Evolutionary conservation across 331 rosid species (phyloP), one percentile per base, ranked within the genome.

Genomic region (Phaseolus coccineus): DNA sequence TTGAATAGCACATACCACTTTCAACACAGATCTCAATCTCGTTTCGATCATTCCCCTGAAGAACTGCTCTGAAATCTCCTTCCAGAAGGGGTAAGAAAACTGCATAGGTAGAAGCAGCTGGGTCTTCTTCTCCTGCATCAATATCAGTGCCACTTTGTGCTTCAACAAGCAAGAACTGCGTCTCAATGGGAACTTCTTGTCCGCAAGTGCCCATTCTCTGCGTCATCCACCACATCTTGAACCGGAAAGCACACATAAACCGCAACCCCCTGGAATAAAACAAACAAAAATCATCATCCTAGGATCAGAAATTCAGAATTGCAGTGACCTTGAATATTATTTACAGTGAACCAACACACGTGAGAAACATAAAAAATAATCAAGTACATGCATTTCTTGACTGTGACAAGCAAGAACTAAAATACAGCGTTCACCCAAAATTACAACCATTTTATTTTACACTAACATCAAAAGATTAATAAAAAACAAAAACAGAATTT

Each of bases 201-300:
- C 98, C 97, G 9, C 80, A 77, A 28, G 37, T 82, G 1, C 98
- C 97, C 95, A 94, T 94, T 83, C 97, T 87, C 86, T 94, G 97
- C 4, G 97, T 90, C 97, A 94, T 92, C 98, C 98, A 94, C 98
- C 98, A 94, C 90, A 94, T 71, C 39, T 92, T 94, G 86, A 94
- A 94, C 47, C 98, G 91, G 35, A 92, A 92, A 15, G 80, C 84
- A 62, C 98, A 85, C 96, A 94, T 89, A 71, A 94, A 91, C 2
- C 96, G 71, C 91, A 92, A 74, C 3, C 94, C 97, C 83, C 98
- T 94, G 74, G 65, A 4, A 22, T n/a, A 6, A 58, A 28, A 61
- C 48, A 55, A 61, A 14, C 9, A 28, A 13, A 11, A 4, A 6
- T 55, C n/a, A 58, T 2, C 24, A 52, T 76, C 67, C 16, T 33